Base-by-base conservation (phyloP, 106 monocot species). In the Dioscorea dumetorum region DNA sequence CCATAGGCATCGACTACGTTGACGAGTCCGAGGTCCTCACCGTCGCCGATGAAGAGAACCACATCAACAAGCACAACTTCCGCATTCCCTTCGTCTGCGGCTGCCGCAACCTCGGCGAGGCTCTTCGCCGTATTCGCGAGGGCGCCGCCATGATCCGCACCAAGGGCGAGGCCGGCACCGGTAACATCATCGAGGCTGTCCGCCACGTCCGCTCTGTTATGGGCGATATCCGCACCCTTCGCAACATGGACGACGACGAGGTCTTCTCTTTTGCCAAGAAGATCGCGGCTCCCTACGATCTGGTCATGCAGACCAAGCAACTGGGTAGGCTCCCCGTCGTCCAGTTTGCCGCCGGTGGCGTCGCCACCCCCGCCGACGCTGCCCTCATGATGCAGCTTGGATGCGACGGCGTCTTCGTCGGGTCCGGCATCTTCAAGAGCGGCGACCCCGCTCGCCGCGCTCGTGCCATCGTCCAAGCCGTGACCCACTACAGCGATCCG, bases 301-400 rank as follows among this genome's bases (percentile, higher is more conserved):
- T 79, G 5, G 83, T 83, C 24, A 83, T 83, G 83, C 76, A 76
- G 70, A 58, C 63, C 21, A 76, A 79, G 70, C 70, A 74, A 71
- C 61, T 82, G 11, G 78, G 82, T 2, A 68, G 78, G 24, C 66
- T 82, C 7, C 82, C 82, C 3, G 82, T 82, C 13, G 82, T 82
- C 48, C 73, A 78, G 32, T 82, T 82, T 16, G 73, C 77, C 8
- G 73, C 78, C 11, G 82, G 82, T 1, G 78, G 82, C 2, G 74
- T 82, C 2, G 82, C 82, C 17, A 82, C 82, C 3, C 82, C 73
- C 0, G 82, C 77, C 12, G 82, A 82, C 35, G 82, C 82, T 0
- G 78, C 82, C 12, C 82, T 82, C 22, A 82, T 82, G 82, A 82
- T 82, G 82, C 82, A 82, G 70, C 65, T 82, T 14, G 82, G 78